Evolutionary conservation across 2,329 filamentous ascomycete genomes (phyloP).

Genomic region (Ascosphaera acerosa): DNA sequence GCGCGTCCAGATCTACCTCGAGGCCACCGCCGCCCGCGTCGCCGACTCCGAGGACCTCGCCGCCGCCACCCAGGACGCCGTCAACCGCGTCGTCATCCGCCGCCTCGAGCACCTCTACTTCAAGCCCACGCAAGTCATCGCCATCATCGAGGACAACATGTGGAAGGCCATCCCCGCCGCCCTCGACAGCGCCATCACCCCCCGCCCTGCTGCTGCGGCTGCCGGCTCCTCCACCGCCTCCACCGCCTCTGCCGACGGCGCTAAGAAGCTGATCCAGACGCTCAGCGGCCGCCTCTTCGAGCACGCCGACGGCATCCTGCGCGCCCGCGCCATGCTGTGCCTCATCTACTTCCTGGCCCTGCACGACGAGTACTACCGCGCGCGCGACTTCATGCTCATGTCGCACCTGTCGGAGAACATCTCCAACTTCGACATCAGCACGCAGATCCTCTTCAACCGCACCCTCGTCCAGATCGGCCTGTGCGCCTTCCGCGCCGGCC

Average conservation of each 20-base stretch:
- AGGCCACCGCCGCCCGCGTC: constrained; percentile 47
- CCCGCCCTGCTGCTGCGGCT: too few relatives aligned
- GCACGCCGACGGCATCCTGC: constrained; percentile 85
- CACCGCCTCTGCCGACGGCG: constrained; percentile 10
- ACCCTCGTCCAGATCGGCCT: constrained; percentile 94
- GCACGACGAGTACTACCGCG: constrained; percentile 93
- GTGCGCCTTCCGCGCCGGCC: constrained; percentile 88
- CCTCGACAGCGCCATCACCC: constrained; percentile 58
- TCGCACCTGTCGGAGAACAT: constrained; percentile 97
- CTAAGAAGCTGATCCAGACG: constrained; percentile 48
- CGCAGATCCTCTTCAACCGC: constrained; percentile 95
- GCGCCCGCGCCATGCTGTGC: constrained; percentile 89
- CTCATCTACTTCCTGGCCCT: constrained; percentile 96
- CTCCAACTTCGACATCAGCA: constrained; percentile 83
- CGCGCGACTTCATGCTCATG: constrained; percentile 98
- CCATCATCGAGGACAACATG: constrained; percentile 78
- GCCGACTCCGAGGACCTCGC: constrained; percentile 35
- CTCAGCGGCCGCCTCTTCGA: constrained; percentile 90
- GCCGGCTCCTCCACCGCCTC: constrained; percentile 41
- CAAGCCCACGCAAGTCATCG: constrained; percentile 86
- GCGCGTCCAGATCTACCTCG: constrained; percentile 67
- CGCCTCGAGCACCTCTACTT: constrained; percentile 96
- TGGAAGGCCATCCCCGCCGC: constrained; percentile 54
- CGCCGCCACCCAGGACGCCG: constrained; percentile 54
- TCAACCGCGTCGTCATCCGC: constrained; percentile 85